A percentile compares a stretch with the other conserved stretches of the same genome.
Evolutionary conservation across 176 grass and related monocot species (phyloP).

Genomic region (Lolium multiflorum): DNA sequence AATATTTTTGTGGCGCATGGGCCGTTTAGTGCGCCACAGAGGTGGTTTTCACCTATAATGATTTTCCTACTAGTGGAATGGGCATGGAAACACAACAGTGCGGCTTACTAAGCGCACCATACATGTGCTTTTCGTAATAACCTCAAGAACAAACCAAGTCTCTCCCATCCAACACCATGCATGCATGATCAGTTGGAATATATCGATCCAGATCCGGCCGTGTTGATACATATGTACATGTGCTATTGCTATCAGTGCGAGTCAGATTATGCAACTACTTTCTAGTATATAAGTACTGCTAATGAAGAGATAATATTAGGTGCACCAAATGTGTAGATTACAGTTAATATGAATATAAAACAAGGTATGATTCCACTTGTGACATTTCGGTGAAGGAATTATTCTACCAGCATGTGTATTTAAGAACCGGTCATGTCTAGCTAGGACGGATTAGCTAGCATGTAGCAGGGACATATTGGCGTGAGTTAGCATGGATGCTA

Average conservation of each 20-base stretch:
- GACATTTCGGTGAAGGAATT: conserved; percentile 14
- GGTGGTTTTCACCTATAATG: too few species aligned
- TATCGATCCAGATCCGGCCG: conserved; percentile 38
- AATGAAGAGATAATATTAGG: conserved; percentile 48
- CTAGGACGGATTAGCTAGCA: conserved; percentile 3
- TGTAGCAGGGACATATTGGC: neutral
- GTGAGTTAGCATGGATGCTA: neutral
- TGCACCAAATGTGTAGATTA: conserved; percentile 47
- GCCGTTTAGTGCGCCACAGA: too few species aligned
- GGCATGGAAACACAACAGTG: neutral
- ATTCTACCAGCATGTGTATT: neutral
- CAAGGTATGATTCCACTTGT: neutral
- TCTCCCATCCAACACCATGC: conserved; percentile 10
- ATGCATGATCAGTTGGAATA: conserved; percentile 20
- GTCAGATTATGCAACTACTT: conserved; percentile 62
- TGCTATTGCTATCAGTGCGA: conserved; percentile 45
- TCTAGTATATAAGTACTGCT: conserved; percentile 36
- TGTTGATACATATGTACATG: conserved; percentile 3
- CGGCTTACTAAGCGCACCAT: neutral
- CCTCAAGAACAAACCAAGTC: neutral
- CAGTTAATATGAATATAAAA: neutral
- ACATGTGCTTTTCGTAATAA: neutral
- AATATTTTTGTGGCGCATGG: too few species aligned
- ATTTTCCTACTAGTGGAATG: too few species aligned
- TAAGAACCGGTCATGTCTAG: conserved; percentile 15